A percentile compares a stretch with the other conserved stretches of the same genome.
phyloP scores from a whole-genome alignment of 495 filamentous ascomycete species.

The Terfezia boudieri region DNA sequence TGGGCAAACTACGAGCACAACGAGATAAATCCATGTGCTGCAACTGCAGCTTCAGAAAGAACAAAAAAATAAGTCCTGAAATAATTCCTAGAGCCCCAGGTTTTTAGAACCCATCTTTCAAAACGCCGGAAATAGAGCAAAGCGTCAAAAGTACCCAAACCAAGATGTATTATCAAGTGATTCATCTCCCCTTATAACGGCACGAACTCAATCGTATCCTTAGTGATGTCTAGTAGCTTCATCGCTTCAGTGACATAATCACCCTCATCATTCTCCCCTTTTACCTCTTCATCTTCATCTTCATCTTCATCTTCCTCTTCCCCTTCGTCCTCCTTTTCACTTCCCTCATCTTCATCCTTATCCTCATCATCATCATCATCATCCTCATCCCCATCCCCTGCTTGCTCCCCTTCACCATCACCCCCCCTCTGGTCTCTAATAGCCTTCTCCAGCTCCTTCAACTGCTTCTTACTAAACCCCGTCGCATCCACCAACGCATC shows the following conservation, averaged over 20 bases:
- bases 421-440: conserved; percentile 39
- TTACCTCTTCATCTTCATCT: not conserved
- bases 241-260: not conserved
- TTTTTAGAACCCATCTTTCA: too few relatives aligned
- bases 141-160: too few relatives aligned
- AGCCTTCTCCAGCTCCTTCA: conserved; percentile 73
- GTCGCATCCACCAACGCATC: conserved; percentile 83
- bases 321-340: conserved; percentile 19
- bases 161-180: too few relatives aligned
- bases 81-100: too few relatives aligned
- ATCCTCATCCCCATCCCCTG: conserved; percentile 22
- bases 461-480: conserved; percentile 89
- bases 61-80: too few relatives aligned
- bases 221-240: not conserved
- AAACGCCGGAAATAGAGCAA: too few relatives aligned
- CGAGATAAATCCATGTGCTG: too few relatives aligned
- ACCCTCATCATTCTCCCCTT: not conserved
- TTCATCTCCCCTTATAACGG: not conserved
- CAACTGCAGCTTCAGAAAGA: too few relatives aligned
- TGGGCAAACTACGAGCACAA: too few relatives aligned
- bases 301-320: conserved; percentile 14
- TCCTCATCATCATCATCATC: conserved; percentile 15
- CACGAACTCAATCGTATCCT: not conserved
- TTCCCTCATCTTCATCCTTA: conserved; percentile 14
- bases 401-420: conserved; percentile 31